Evolutionary conservation across 345 rosid genomes (phyloP), one percentile per base, ranked within the genome.

Genomic region (Aethionema arabicum): DNA sequence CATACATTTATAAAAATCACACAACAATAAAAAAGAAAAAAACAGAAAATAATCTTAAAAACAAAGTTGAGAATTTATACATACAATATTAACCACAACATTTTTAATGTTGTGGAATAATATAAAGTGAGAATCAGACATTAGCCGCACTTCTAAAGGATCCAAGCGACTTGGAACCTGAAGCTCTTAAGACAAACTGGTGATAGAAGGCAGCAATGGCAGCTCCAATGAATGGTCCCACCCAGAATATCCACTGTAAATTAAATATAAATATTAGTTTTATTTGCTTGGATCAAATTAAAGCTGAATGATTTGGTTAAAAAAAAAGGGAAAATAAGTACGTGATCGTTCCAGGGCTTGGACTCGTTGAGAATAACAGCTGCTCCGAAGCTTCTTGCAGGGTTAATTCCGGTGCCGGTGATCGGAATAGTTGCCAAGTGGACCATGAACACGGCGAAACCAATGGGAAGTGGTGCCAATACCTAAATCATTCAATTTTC

Each of bases 401-500:
- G 98, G 83, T 91, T 91, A 73, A 91, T 91, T 2, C 98, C 96
- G 0, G 98, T 91, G 11, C 97, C 97, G 39, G 95, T 87, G 73
- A 90, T 72, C 2, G 95, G 97, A 49, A 90, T 90, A n/a, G 97
- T 90, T 10, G 95, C 95, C 47, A 87, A 71, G 55, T 90, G 97
- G 39, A 90, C 97, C 95, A 87, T 90, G 65, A 90, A 90, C 74
- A 90, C 97, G 10, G 97, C 95, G 69, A 90, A 90, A 41, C 97
- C 97, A 59, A 90, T 90, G 0, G 98, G 98, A 11, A 91, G 98
- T 35, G 98, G 98, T 27, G 98, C 98, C 85, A 91, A 80, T 0
- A 91, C 93, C 98, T 85, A 63, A 63, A 15, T 71, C 3, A 38
- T 56, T 10, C 36, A 55, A 12, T 10, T 44, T 21, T 59, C n/a